Conservation (phyloP, 352 stramenopile genomes). For the Globisporangium abappressorium region DNA sequence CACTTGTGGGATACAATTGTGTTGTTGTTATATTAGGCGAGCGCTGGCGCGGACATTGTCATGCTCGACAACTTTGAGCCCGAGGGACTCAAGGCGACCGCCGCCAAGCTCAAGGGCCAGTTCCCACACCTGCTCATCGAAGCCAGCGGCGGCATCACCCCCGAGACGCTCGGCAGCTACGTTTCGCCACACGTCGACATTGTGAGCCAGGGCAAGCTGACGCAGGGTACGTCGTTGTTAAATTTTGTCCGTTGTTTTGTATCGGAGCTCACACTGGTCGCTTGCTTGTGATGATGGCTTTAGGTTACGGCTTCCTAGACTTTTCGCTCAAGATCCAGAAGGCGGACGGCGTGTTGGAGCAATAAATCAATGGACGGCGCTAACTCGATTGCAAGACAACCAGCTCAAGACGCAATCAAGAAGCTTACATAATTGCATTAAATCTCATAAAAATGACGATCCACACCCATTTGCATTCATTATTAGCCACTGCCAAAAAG, state of each 20-base stretch:
- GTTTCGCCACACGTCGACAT: slow-evolving; percentile 95
- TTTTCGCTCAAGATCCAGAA: slow-evolving; percentile 98
- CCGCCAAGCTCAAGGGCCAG: slow-evolving; percentile 89
- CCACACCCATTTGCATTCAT: neutral
- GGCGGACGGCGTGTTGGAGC: slow-evolving; percentile 52
- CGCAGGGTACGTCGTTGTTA: slow-evolving; percentile 72
- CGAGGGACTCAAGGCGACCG: slow-evolving; percentile 89
- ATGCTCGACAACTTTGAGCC: slow-evolving; percentile 99
- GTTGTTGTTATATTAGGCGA: slow-evolving; percentile 28
- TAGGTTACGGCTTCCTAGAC: slow-evolving; percentile 93
- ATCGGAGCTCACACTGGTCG: neutral
- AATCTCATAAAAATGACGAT: neutral
- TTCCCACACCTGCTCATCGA: slow-evolving; percentile 96
- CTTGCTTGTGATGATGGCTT: neutral
- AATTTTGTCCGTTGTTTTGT: neutral
- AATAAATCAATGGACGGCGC: slow-evolving; percentile 16
- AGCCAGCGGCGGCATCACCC: slow-evolving; percentile 97
- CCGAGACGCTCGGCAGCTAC: slow-evolving; percentile 92
- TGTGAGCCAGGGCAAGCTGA: slow-evolving; percentile 96
- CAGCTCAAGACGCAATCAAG: neutral
- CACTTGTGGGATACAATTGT: neutral
- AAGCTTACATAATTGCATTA: neutral
- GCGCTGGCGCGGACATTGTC: slow-evolving; percentile 89
- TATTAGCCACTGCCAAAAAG: neutral
- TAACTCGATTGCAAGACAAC: neutral